Conservation (phyloP, 2,329 filamentous ascomycete species). For the Cercospora sp. region DNA sequence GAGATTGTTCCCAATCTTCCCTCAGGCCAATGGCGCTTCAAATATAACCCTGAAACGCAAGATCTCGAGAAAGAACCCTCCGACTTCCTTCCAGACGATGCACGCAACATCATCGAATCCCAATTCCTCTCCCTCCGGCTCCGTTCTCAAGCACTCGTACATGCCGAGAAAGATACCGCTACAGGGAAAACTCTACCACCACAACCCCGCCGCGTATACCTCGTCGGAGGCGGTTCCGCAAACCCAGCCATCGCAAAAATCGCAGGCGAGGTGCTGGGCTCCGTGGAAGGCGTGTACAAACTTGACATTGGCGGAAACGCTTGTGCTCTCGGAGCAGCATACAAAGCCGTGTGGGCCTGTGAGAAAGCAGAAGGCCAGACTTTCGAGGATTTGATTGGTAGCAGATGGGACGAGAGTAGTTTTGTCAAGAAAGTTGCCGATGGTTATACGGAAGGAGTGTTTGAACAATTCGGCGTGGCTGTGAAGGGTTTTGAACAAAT, state of each 20-base stretch:
- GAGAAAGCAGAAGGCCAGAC: constrained; percentile 62
- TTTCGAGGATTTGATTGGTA: constrained; percentile 84
- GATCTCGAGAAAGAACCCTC: constrained; percentile 42
- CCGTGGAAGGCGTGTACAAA: constrained; percentile 85
- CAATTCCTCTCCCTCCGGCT: constrained; percentile 89
- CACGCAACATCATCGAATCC: constrained; percentile 87
- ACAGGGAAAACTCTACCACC: constrained; percentile 64
- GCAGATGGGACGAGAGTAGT: constrained; percentile 80
- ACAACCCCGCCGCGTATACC: constrained; percentile 86
- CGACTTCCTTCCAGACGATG: constrained; percentile 63
- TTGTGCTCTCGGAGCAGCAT: constrained; percentile 88
- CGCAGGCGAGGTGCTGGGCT: constrained; percentile 84
- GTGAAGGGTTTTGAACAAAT: constrained; percentile 74
- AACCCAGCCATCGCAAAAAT: constrained; percentile 87
- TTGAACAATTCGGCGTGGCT: constrained; percentile 75
- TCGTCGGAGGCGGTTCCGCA: constrained; percentile 87
- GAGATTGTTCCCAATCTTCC: constrained; percentile 93
- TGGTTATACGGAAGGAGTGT: constrained; percentile 74
- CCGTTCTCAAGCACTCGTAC: constrained; percentile 75
- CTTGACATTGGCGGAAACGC: constrained; percentile 94
- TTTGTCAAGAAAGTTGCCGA: constrained; percentile 80
- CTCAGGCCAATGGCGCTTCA: constrained; percentile 84
- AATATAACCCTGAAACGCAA: constrained; percentile 54
- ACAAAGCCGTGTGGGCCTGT: constrained; percentile 92
- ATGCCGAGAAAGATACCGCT: constrained; percentile 38